Conservation (phyloP, 116 monocot genomes). For the Posidonia oceanica region DNA sequence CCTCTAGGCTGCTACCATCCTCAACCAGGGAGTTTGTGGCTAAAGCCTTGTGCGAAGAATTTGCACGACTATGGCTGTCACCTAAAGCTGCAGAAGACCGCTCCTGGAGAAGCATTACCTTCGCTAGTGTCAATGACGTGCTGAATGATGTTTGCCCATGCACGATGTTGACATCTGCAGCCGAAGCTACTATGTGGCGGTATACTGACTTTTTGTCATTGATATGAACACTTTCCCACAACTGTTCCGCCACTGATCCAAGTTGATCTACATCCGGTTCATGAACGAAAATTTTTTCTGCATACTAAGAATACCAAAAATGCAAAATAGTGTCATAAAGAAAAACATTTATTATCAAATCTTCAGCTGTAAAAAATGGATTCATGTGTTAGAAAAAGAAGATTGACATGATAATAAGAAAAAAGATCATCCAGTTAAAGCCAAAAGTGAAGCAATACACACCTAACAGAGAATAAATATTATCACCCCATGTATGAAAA, state of each 20-base stretch:
- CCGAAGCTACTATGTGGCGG: conserved; percentile 57
- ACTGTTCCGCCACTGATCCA: conserved; percentile 32
- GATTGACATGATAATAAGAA: background rate
- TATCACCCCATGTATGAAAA: no score
- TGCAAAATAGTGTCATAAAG: background rate
- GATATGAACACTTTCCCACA: conserved; percentile 51
- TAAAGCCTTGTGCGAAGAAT: conserved; percentile 26
- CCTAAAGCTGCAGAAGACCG: conserved; percentile 21
- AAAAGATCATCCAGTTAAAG: background rate
- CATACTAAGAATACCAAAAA: conserved; percentile 66
- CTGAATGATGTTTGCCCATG: conserved; percentile 29
- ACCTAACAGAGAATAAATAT: background rate
- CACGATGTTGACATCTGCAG: conserved; percentile 66
- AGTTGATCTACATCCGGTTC: conserved; percentile 27
- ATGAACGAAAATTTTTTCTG: conserved; percentile 69
- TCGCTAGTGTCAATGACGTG: conserved; percentile 49
- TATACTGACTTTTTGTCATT: conserved; percentile 90
- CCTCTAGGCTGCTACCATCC: conserved; percentile 25
- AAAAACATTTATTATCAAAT: background rate
- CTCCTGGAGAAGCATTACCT: conserved; percentile 68
- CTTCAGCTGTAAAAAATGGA: background rate
- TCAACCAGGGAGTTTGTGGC: conserved; percentile 22
- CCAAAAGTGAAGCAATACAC: background rate
- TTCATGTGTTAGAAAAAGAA: no score
- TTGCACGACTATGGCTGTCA: conserved; percentile 22